Percentiles rank a stretch among this genome's conserved stretches.
Evolutionary conservation across 768 basidiomycete species (phyloP).

Genomic region (Lactarius deliciosus): DNA sequence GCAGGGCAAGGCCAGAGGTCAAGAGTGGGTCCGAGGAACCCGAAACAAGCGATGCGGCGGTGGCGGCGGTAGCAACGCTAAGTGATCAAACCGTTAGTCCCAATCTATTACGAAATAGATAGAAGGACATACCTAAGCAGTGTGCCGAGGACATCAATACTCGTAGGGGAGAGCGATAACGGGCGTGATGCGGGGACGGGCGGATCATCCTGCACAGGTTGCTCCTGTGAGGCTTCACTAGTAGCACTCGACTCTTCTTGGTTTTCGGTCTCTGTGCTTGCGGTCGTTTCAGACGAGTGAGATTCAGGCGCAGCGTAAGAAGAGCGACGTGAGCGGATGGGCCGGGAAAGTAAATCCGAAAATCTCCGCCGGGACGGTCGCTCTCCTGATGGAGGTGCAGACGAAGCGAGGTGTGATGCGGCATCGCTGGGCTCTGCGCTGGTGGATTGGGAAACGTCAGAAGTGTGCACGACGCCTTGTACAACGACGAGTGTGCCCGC

Average conservation of each 20-base stretch:
- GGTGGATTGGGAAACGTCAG: slow-evolving; percentile 49
- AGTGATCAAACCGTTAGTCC: slow-evolving; percentile 13
- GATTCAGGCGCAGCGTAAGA: slow-evolving; percentile 26
- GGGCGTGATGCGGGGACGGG: slow-evolving; percentile 25
- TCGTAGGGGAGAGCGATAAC: slow-evolving; percentile 57
- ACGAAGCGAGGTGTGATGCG: slow-evolving; percentile 8
- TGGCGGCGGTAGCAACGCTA: slow-evolving; percentile 90
- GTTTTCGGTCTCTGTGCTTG: slow-evolving; percentile 12
- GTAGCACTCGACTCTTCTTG: slow-evolving; percentile 16
- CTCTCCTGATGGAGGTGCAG: slow-evolving; percentile 23
- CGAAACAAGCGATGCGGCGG: slow-evolving; percentile 79
- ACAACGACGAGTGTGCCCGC: slow-evolving; percentile 81
- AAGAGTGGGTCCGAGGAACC: slow-evolving; percentile 68
- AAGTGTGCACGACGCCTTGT: slow-evolving; percentile 79
- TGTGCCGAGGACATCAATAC: slow-evolving; percentile 83
- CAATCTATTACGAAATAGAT: slow-evolving; percentile 7
- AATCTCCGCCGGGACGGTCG: slow-evolving; percentile 16
- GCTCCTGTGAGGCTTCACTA: slow-evolving; percentile 9
- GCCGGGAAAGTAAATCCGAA: slow-evolving; percentile 22
- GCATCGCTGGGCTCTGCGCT: slow-evolving; percentile 20
- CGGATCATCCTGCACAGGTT: slow-evolving; percentile 11
- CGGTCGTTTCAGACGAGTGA: slow-evolving; percentile 16
- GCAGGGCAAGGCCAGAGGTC: slow-evolving; percentile 51
- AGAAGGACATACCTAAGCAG: slow-evolving; percentile 60
- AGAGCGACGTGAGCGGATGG: slow-evolving; percentile 28